Evolutionary conservation across 768 basidiomycete species (phyloP).

Genomic region (Lentinula edodes): DNA sequence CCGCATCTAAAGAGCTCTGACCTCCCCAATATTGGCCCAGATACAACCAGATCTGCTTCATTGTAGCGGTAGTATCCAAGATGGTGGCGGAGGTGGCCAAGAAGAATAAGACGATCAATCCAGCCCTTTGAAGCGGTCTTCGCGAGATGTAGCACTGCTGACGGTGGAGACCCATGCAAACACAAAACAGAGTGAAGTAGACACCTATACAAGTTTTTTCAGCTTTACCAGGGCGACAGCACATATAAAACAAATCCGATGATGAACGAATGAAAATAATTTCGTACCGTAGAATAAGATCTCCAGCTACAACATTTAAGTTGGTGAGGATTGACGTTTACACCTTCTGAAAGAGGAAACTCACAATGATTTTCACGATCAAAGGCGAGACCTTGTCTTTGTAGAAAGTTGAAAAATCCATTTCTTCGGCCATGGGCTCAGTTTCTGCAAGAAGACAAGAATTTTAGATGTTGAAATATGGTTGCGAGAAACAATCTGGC

Average conservation of each 20-base stretch:
- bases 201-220: background rate
- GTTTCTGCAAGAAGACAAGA: too few relatives aligned
- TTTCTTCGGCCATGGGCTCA: background rate
- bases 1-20: background rate
- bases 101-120: background rate
- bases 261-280: background rate
- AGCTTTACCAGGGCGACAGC: too few relatives aligned
- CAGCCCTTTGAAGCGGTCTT: background rate
- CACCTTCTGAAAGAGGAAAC: background rate
- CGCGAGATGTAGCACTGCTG: background rate
- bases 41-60: background rate
- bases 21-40: background rate
- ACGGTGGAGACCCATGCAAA: background rate
- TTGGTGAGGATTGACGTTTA: background rate
- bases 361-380: background rate
- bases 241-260: background rate
- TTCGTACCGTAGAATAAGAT: background rate
- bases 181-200: background rate
- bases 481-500: too few relatives aligned
- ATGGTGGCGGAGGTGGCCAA: background rate
- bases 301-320: background rate
- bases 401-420: background rate
- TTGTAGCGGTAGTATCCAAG: background rate
- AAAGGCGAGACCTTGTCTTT: background rate
- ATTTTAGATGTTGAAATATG: too few relatives aligned